phyloP scores from a whole-genome alignment of 148 eudicot species.

The Cornus kousa region DNA sequence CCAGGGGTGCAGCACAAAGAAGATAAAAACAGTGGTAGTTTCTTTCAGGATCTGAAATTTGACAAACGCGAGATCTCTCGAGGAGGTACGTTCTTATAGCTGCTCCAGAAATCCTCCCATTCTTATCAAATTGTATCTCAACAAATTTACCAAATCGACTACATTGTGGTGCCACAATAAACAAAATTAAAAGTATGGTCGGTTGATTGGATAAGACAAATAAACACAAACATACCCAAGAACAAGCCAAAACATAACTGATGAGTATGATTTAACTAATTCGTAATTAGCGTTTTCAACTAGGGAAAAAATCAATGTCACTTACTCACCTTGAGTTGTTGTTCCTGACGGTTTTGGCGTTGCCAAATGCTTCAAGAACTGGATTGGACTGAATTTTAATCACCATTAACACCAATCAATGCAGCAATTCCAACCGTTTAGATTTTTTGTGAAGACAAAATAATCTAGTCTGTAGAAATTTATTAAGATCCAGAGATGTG shows the following conservation, averaged over 20 bases:
- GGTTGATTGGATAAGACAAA: conserved; percentile 11
- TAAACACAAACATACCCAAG: conserved; percentile 4
- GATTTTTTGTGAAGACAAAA: conserved; percentile 16
- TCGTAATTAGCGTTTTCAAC: background rate
- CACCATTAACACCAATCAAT: conserved; percentile 21
- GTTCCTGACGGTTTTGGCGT: conserved; percentile 95
- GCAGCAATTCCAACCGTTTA: conserved; percentile 9
- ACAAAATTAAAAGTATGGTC: conserved; percentile 15
- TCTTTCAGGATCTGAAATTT: conserved; percentile 92
- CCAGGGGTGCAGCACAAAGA: conserved; percentile 88
- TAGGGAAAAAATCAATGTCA: conserved; percentile 4
- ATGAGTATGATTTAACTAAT: conserved; percentile 3
- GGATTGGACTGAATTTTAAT: conserved; percentile 76
- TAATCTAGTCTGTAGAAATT: background rate
- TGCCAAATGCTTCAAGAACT: conserved; percentile 98
- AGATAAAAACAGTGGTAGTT: conserved; percentile 97
- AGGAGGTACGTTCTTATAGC: conserved; percentile 92
- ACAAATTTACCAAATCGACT: conserved; percentile 99
- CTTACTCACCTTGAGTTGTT: conserved; percentile 87
- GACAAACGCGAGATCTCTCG: conserved; percentile 99
- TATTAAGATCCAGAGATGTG: conserved; percentile 1
- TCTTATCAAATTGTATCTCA: conserved; percentile 93
- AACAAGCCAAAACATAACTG: background rate
- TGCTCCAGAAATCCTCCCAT: conserved; percentile 95
- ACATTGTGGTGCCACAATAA: conserved; percentile 19